Evolutionary conservation across 108 stramenopile species (phyloP), one percentile per base, ranked within the genome.

Genomic region (Cylindrotheca fusiformis): DNA sequence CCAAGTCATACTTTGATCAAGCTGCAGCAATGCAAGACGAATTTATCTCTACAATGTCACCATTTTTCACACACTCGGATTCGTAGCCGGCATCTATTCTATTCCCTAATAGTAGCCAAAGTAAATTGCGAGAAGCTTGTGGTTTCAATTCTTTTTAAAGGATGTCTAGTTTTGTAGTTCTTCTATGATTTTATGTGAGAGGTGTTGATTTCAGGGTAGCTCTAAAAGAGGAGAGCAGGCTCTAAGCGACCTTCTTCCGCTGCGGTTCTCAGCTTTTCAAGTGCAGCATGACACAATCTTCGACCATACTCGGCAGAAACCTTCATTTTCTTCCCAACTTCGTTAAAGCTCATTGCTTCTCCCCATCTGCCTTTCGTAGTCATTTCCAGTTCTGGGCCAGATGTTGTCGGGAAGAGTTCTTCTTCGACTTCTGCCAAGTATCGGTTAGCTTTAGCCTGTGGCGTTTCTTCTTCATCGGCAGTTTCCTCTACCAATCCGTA

Each of bases 291-390:
- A 55, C 84, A 86, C 14, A 87, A 57, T 56, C 85, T 59, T 49
- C 92, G 68, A 26, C 82, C 81, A 68, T 93, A 88, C 61, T 93
- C 92, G 28, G 81, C 86, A 12, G 88, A 90, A 25, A 90, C 72
- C 33, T 77, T 53, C 92, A 93, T 87, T 33, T 67, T 62, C 64
- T 83, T 80, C 18, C 87, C 92, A 36, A 93, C 83, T 78, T 93
- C 92, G 18, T 66, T 70, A 67, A 88, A 93, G 24, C 71, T 75
- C 72, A 90, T 76, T 59, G 77, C 72, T 78, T 83, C 74, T 24
- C 84, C 77, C 52, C 69, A 71, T 47, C 59, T 50, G 52, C 75
- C 81, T 50, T 68, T 74, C 21, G 58, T n/a, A 10, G 32, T 55
- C 32, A 21, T 36, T 41, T 69, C 53, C 23, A 28, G 24, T 20